A percentile compares a stretch with the other conserved stretches of the same genome.
These are phyloP conservation scores for Penicillium silybi DNA, from an alignment of 495 filamentous ascomycete genomes.

Conservation along the genomic window DNA sequence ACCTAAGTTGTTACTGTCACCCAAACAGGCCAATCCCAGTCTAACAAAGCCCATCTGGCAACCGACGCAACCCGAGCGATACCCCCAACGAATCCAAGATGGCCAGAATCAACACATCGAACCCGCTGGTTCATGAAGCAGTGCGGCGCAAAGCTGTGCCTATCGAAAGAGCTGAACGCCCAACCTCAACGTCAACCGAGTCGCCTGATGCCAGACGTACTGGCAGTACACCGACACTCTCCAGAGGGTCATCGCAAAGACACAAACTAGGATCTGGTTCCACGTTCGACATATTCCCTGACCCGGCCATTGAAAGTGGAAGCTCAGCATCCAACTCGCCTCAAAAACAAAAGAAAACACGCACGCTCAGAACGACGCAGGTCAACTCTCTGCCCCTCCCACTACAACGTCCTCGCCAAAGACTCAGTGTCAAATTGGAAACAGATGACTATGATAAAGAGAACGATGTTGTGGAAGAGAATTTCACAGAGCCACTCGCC, in stretches of 20 bases:
- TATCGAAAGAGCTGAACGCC: not conserved
- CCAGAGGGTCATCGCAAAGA: conserved; percentile 8
- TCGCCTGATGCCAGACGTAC: not conserved
- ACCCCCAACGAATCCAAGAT: not conserved
- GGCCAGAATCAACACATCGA: conserved; percentile 11
- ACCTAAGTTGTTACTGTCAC: not conserved
- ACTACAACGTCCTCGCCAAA: conserved; percentile 18
- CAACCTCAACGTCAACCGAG: too few relatives aligned
- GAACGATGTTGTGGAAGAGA: conserved; percentile 34
- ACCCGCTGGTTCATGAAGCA: not conserved
- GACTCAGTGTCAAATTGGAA: conserved; percentile 25
- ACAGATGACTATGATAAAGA: conserved; percentile 42
- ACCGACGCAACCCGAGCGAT: not conserved
- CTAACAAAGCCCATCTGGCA: not conserved
- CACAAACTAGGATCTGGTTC: conserved; percentile 14
- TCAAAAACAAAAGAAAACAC: conserved; percentile 19
- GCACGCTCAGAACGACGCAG: conserved; percentile 27
- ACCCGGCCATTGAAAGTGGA: conserved; percentile 21
- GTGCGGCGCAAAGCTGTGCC: not conserved
- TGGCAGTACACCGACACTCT: not conserved
- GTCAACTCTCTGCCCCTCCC: conserved; percentile 38
- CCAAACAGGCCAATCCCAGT: not conserved
- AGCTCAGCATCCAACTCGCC: conserved; percentile 5
- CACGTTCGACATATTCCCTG: conserved; percentile 33
- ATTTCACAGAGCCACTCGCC: conserved; percentile 4